Conservation (phyloP, 805 yeast genomes). For the Zygoascus flipseniorum region DNA sequence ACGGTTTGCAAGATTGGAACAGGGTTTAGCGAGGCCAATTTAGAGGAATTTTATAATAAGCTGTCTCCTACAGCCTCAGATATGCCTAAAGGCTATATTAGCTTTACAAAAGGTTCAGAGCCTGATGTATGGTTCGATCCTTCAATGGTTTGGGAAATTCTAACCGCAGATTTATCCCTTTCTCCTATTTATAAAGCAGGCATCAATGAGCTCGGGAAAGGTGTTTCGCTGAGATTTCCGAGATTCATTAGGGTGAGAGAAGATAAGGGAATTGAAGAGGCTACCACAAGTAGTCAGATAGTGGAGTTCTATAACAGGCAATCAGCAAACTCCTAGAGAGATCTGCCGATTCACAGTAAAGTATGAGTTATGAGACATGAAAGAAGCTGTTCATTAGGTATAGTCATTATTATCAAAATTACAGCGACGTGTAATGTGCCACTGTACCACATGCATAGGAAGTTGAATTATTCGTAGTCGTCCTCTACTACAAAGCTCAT, state of each 20-base stretch:
- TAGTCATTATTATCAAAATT: too few species aligned
- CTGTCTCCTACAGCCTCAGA: slow-evolving; percentile 60
- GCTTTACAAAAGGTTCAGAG: slow-evolving; percentile 58
- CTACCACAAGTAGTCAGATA: slow-evolving; percentile 76
- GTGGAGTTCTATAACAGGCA: slow-evolving; percentile 77
- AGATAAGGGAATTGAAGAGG: slow-evolving; percentile 79
- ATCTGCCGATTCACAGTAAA: too few species aligned
- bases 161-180: slow-evolving; percentile 82
- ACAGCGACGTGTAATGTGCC: too few species aligned
- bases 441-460: neutral
- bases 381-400: too few species aligned
- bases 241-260: slow-evolving; percentile 76
- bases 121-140: slow-evolving; percentile 98
- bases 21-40: slow-evolving; percentile 83
- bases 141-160: slow-evolving; percentile 69
- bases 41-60: slow-evolving; percentile 49
- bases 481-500: neutral
- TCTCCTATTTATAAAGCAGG: slow-evolving; percentile 90
- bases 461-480: neutral
- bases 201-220: slow-evolving; percentile 59
- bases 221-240: slow-evolving; percentile 83
- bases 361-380: neutral
- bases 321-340: slow-evolving; percentile 24
- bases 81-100: slow-evolving; percentile 57
- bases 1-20: slow-evolving; percentile 97